A percentile compares a stretch with the other conserved stretches of the same genome.
Evolutionary conservation across 2,329 filamentous ascomycete genomes (phyloP).

Genomic region (Cladophialophora immunda): DNA sequence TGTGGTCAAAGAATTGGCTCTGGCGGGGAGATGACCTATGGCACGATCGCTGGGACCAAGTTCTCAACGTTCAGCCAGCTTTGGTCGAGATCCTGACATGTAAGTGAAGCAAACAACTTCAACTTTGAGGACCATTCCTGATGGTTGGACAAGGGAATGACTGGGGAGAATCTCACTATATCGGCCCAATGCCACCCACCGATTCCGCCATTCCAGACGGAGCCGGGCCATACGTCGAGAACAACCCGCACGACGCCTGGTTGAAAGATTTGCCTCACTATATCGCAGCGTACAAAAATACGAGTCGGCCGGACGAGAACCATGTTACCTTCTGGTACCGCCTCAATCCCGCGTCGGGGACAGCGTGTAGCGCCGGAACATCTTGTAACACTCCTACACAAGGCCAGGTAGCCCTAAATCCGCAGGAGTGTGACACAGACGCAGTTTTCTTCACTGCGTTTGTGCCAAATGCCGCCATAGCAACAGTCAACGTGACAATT

Average conservation of each 20-base stretch:
- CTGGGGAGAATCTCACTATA: constrained; percentile 17
- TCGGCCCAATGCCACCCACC: constrained; percentile 12
- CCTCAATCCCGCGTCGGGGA: constrained; percentile 11
- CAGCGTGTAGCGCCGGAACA: constrained; percentile 3
- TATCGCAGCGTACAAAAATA: constrained; percentile 14
- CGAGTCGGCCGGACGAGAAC: constrained; percentile 12
- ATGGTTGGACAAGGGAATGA: neutral
- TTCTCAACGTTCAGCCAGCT: constrained; percentile 9
- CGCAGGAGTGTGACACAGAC: constrained; percentile 14
- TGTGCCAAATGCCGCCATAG: constrained; percentile 9
- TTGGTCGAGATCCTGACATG: constrained; percentile 21
- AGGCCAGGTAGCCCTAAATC: neutral
- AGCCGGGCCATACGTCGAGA: constrained; percentile 6
- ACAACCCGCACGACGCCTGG: constrained; percentile 19
- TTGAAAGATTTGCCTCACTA: constrained; percentile 22
- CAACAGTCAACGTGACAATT: constrained; percentile 22
- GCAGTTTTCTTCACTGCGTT: constrained; percentile 20
- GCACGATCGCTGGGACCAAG: constrained; percentile 17
- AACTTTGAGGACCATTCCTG: neutral
- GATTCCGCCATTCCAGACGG: constrained; percentile 16
- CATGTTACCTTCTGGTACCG: constrained; percentile 24
- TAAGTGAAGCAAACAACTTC: neutral
- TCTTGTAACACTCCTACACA: constrained; percentile 16
- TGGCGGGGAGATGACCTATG: constrained; percentile 17
- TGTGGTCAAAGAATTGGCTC: constrained; percentile 23